Evolutionary conservation across 148 eudicot genomes (phyloP).

Genomic region (Dysphania ambrosioides): DNA sequence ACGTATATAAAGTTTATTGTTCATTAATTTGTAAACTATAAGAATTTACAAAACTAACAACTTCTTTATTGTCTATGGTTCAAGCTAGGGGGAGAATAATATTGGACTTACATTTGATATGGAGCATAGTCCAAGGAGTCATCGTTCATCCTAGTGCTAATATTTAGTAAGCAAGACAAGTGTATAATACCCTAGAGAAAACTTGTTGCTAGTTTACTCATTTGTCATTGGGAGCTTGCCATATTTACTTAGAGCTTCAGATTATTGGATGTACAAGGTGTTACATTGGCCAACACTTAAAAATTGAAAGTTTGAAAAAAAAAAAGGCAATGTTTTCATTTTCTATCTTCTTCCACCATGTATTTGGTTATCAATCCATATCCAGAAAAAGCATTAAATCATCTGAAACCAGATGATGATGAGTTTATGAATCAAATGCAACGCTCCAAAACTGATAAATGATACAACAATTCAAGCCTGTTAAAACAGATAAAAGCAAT

Average conservation of each 20-base stretch:
- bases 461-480: not conserved
- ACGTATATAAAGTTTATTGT: too few relatives aligned
- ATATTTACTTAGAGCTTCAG: not conserved
- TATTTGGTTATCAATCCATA: not conserved
- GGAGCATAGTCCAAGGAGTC: too few relatives aligned
- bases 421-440: not conserved
- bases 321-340: not conserved
- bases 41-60: too few relatives aligned
- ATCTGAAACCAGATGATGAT: not conserved
- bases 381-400: not conserved
- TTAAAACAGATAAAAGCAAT: too few relatives aligned
- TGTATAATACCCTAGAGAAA: conserved; percentile 84
- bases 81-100: too few relatives aligned
- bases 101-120: too few relatives aligned
- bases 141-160: too few relatives aligned
- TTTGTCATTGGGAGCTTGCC: not conserved
- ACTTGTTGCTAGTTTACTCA: conserved; percentile 62
- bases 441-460: not conserved
- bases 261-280: conserved; percentile 13
- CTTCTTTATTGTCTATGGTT: too few relatives aligned
- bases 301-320: conserved; percentile 1
- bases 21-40: too few relatives aligned
- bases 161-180: too few relatives aligned
- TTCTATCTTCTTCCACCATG: not conserved
- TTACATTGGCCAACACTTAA: conserved; percentile 4